Percentiles rank a stretch among this genome's conserved stretches.
These are phyloP conservation scores for Sporothrix protearum DNA, from an alignment of 2,329 filamentous ascomycete genomes.

Conservation along the genomic window DNA sequence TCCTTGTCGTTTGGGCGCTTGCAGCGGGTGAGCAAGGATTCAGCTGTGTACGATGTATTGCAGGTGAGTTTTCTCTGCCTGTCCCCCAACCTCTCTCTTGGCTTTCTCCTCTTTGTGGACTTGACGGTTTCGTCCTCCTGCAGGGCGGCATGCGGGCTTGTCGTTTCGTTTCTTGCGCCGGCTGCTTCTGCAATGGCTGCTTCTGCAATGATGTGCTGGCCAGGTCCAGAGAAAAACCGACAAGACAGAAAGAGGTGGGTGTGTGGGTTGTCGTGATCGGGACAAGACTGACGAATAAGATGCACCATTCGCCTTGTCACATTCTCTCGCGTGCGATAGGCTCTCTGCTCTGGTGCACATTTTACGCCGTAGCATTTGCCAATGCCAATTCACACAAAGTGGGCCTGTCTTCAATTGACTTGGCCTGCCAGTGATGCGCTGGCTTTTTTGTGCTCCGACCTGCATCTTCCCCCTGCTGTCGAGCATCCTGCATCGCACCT, in stretches of 20 bases:
- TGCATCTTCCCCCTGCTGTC: background rate
- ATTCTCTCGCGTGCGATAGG: background rate
- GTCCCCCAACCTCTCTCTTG: background rate
- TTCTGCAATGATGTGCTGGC: conserved; percentile 24
- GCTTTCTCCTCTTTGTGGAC: background rate
- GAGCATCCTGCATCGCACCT: background rate
- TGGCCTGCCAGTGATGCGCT: background rate
- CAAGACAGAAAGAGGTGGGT: background rate
- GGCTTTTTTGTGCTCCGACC: conserved; percentile 2
- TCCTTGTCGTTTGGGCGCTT: background rate
- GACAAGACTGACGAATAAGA: background rate
- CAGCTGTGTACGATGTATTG: no score
- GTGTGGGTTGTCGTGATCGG: conserved; percentile 10
- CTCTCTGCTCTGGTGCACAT: background rate
- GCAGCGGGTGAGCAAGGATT: background rate
- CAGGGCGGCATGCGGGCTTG: conserved; percentile 3
- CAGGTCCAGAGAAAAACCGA: background rate
- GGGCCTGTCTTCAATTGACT: background rate
- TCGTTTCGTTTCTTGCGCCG: background rate
- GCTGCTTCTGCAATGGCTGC: conserved; percentile 19
- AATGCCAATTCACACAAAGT: background rate
- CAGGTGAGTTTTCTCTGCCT: background rate
- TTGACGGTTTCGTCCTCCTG: background rate
- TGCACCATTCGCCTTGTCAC: background rate
- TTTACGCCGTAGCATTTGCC: background rate